phyloP scores from a whole-genome alignment of 345 rosid genomes.

The Lagerstroemia speciosa region DNA sequence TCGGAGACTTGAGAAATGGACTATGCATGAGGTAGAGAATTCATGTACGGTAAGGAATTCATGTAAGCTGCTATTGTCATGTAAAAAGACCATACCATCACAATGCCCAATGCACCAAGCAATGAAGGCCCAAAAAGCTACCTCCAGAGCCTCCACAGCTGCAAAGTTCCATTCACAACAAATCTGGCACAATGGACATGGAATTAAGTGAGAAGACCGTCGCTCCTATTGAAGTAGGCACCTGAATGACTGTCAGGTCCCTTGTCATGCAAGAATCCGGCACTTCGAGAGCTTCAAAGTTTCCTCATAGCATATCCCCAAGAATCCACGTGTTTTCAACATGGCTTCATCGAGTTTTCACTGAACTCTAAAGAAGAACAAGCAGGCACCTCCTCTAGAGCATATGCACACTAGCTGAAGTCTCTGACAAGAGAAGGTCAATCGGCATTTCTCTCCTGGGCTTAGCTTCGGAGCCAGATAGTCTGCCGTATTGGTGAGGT shows the following conservation, averaged over 20 bases:
- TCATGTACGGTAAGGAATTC: no score
- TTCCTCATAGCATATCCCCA: slow-evolving; percentile 20
- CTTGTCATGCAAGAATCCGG: slow-evolving; percentile 50
- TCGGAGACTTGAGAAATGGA: slow-evolving; percentile 9
- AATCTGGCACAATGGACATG: slow-evolving; percentile 15
- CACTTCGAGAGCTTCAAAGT: slow-evolving; percentile 35
- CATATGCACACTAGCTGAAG: slow-evolving; percentile 53
- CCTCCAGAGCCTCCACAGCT: slow-evolving; percentile 15
- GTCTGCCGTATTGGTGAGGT: slow-evolving; percentile 27
- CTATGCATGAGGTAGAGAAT: slow-evolving; percentile 32
- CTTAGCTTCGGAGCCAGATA: slow-evolving; percentile 43
- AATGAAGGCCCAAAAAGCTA: slow-evolving; percentile 12
- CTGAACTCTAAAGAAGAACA: slow-evolving; percentile 32
- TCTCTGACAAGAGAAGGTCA: slow-evolving; percentile 30
- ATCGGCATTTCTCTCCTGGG: slow-evolving; percentile 22
- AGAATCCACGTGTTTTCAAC: slow-evolving; percentile 17
- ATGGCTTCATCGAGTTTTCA: slow-evolving; percentile 18
- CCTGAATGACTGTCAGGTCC: slow-evolving; percentile 45
- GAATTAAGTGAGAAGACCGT: slow-evolving; percentile 19
- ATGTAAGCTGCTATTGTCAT: slow-evolving; percentile 14
- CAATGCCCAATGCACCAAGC: slow-evolving; percentile 4
- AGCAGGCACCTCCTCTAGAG: slow-evolving; percentile 34
- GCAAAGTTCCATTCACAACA: slow-evolving; percentile 21
- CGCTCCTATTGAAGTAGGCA: slow-evolving; percentile 45
- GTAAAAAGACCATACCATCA: slow-evolving; percentile 17